Base-by-base conservation (phyloP, 2,329 filamentous ascomycete genomes). In the Claviceps citrina region DNA sequence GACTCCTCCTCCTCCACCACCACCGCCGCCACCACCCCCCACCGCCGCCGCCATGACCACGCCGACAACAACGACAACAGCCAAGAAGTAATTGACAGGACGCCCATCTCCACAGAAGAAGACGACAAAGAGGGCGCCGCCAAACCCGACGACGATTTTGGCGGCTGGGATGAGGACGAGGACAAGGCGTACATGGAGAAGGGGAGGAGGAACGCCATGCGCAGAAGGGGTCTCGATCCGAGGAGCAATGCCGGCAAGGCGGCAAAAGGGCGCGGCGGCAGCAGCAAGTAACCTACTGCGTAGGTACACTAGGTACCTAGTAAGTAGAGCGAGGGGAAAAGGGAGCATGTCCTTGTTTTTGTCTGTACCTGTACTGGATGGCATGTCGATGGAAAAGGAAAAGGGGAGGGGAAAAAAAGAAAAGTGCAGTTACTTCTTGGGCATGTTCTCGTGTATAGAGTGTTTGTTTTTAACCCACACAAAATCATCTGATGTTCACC, bases 171-270 rank as follows among this genome's bases (percentile, higher is more conserved):
- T 44, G 81, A 85, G 0, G 75, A 79, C 0, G 79, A 78, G 54
- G 84, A 89, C 53, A 60, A 69, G 49, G 69, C 76, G 49, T 78
- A 80, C 54, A 84, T 87, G 32, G 71, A 80, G 52, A 75, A 76
- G 51, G 81, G 76, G n/a, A 77, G 78, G 65, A 72, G 74, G 48
- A 84, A 81, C 52, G 73, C 76, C 44, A 72, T 86, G 68, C 75
- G 81, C 50, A 74, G 76, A 52, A 79, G 81, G 55, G 83, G 83
- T 44, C 60, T 87, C 39, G 76, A 87, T 57, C 82, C 82, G 1
- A 76, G 72, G 54, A 76, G 71, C 20, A 60, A 64, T 34, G 8
- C 41, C n/a, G 46, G 48, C 36, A 60, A 54, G 48, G 54, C 59
- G n/a, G n/a, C 30, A 32, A 24, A 22, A 34, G 13, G 32, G 19